Evolutionary conservation across 192 early-diverging fungal species (phyloP).

Genomic region (Coemansia sp.): DNA sequence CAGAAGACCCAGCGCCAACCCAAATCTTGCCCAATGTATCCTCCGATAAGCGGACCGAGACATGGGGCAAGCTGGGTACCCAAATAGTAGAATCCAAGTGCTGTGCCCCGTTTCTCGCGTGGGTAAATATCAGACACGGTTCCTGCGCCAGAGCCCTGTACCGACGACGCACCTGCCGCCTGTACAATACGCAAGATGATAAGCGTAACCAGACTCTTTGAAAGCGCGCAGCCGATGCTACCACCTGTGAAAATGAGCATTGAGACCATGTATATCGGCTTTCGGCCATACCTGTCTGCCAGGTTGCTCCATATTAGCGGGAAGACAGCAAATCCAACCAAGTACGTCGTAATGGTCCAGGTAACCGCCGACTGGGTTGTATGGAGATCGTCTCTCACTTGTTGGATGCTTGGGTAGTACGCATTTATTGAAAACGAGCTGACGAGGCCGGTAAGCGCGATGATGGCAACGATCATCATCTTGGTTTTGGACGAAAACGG

Average conservation of each 20-base stretch:
- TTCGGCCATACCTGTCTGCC: conserved; percentile 58
- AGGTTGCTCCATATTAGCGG: conserved; percentile 61
- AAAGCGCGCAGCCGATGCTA: too few species aligned
- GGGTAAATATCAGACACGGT: conserved; percentile 48
- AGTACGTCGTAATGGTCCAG: conserved; percentile 51
- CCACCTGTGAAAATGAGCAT: neutral
- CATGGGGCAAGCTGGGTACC: conserved; percentile 57
- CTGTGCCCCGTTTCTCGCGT: conserved; percentile 10
- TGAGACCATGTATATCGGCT: conserved; percentile 45
- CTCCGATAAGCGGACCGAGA: conserved; percentile 60
- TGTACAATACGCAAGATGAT: conserved; percentile 54
- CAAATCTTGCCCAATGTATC: conserved; percentile 49
- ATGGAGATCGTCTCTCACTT: conserved; percentile 43
- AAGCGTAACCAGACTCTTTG: conserved; percentile 28
- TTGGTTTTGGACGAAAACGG: too few species aligned
- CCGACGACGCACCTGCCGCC: conserved; percentile 53
- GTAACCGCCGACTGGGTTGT: conserved; percentile 41
- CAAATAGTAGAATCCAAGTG: conserved; percentile 51
- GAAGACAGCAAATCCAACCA: conserved; percentile 56
- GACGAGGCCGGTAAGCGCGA: conserved; percentile 46
- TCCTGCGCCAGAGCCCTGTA: conserved; percentile 48
- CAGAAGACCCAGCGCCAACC: neutral
- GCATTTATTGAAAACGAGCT: conserved; percentile 55
- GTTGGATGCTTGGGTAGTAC: conserved; percentile 51
- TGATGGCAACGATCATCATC: conserved; percentile 10